Evolutionary conservation across 2,329 filamentous ascomycete species (phyloP).

Genomic region (Aspergillus neoniger): DNA sequence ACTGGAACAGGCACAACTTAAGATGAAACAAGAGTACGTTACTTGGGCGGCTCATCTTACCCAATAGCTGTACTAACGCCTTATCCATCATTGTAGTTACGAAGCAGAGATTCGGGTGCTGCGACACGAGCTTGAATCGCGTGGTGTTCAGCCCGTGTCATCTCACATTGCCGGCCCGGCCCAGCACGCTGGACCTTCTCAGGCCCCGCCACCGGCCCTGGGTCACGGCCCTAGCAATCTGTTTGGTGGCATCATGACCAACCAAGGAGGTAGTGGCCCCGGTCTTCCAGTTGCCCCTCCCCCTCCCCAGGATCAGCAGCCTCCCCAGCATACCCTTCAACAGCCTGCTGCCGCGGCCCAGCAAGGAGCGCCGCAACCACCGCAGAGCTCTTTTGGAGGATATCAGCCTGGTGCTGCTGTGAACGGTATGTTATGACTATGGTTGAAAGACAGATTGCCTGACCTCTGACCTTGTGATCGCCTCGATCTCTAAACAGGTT

Average conservation of each 20-base stretch:
- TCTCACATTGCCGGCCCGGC: slow-evolving; percentile 72
- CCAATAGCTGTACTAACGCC: slow-evolving; percentile 21
- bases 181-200: slow-evolving; percentile 76
- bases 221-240: slow-evolving; percentile 86
- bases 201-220: slow-evolving; percentile 81
- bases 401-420: slow-evolving; percentile 65
- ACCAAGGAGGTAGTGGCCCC: slow-evolving; percentile 79
- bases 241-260: slow-evolving; percentile 95
- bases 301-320: slow-evolving; percentile 65
- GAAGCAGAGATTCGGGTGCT: slow-evolving; percentile 87
- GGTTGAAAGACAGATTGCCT: slow-evolving; percentile 22
- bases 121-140: slow-evolving; percentile 80
- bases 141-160: slow-evolving; percentile 64
- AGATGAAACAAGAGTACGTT: slow-evolving; percentile 85
- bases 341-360: slow-evolving; percentile 60
- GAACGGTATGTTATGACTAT: slow-evolving; percentile 56
- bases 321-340: slow-evolving; percentile 60
- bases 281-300: slow-evolving; percentile 70
- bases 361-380: slow-evolving; percentile 70
- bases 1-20: slow-evolving; percentile 85
- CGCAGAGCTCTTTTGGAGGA: slow-evolving; percentile 67
- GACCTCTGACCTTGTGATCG: slow-evolving; percentile 54
- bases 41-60: slow-evolving; percentile 2
- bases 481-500: slow-evolving; percentile 54
- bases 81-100: slow-evolving; percentile 61